Base-by-base conservation (phyloP, 2,329 filamentous ascomycete genomes). In the Hirsutella thompsonii region DNA sequence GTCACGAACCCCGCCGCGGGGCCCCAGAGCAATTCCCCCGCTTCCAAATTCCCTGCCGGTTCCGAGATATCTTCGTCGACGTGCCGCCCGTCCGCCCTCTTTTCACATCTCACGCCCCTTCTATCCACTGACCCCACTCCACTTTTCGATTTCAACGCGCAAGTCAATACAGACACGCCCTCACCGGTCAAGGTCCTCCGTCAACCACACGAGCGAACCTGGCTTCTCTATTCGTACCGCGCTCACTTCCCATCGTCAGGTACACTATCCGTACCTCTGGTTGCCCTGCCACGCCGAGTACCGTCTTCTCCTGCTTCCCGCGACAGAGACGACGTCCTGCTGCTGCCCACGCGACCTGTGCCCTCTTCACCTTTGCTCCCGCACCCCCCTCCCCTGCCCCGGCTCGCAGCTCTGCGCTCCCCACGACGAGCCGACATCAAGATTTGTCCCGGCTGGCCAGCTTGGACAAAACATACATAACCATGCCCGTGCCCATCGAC, bases 401-500 rank as follows among this genome's bases (percentile, higher is more conserved):
- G 29, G 14, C 20, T 19, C n/a, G 21, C 23, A 30, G 23, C 8
- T n/a, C 32, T 35, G n/a, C 32, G 32, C 19, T 8, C 6, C 23
- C 23, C 23, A 26, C 23, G 23, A 26, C 23, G 5, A 34, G 32
- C 32, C 32, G 6, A 34, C 14, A 5, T 34, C n/a, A n/a, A 34
- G n/a, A 16, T 11, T 6, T 6, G 23, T 6, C 23, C 23, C 23
- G 23, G 32, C 18, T 18, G 8, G 14, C 32, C 13, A 10, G 32
- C 2, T 4, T n/a, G 13, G 14, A 34, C 18, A 36, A 35, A 26
- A 61, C 57, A 63, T 62, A 64, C 44, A 52, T 49, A 52, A 48
- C 61, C 55, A 57, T 62, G 55, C 59, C 54, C 54, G 59, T 63
- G 52, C 63, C 63, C 61, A 48, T 64, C 52, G 47, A 49, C 47